These are phyloP conservation scores for Calonectria henricotiae DNA, from an alignment of 2,329 filamentous ascomycete genomes.

Conservation along the genomic window DNA sequence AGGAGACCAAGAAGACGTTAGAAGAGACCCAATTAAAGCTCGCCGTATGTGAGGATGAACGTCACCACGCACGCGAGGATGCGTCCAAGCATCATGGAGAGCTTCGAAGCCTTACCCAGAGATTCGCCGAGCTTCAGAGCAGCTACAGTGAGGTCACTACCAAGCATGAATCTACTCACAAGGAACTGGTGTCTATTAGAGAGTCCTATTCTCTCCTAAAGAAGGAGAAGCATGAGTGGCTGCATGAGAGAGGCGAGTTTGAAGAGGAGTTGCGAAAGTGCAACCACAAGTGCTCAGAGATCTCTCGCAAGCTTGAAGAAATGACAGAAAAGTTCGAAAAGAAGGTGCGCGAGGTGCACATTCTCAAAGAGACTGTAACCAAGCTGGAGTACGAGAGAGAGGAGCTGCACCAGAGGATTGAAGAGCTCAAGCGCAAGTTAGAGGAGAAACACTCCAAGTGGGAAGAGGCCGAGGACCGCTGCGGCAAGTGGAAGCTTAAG, in stretches of 20 bases:
- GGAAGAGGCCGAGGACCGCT: slow-evolving; percentile 1
- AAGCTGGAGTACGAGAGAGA: slow-evolving; percentile 14
- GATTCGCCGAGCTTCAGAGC: slow-evolving; percentile 1
- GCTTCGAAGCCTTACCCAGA: slow-evolving; percentile 6
- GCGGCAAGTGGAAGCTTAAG: slow-evolving; percentile 24
- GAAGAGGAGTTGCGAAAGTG: slow-evolving; percentile 7
- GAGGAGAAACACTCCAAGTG: slow-evolving; percentile 6
- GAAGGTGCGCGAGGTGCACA: slow-evolving; percentile 20
- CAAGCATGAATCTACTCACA: not conserved
- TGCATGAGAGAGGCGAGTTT: slow-evolving; percentile 16
- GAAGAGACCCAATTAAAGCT: slow-evolving; percentile 17
- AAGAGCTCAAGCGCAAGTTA: slow-evolving; percentile 14
- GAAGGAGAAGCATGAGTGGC: slow-evolving; percentile 25
- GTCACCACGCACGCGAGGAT: slow-evolving; percentile 13
- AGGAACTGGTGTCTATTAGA: slow-evolving; percentile 2
- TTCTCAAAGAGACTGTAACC: not conserved
- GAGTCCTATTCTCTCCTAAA: not conserved
- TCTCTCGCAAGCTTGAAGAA: slow-evolving; percentile 4
- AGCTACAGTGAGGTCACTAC: not conserved
- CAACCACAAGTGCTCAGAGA: slow-evolving; percentile 11
- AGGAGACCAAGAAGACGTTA: slow-evolving; percentile 6
- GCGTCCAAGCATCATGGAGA: slow-evolving; percentile 11
- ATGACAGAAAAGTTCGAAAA: slow-evolving; percentile 18
- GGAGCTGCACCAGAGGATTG: slow-evolving; percentile 13
- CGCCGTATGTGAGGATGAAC: slow-evolving; percentile 5